Percentiles rank a stretch among this genome's conserved stretches.
These are phyloP conservation scores for Rhynchosporium secalis DNA, from an alignment of 2,329 filamentous ascomycete genomes.

Conservation along the genomic window DNA sequence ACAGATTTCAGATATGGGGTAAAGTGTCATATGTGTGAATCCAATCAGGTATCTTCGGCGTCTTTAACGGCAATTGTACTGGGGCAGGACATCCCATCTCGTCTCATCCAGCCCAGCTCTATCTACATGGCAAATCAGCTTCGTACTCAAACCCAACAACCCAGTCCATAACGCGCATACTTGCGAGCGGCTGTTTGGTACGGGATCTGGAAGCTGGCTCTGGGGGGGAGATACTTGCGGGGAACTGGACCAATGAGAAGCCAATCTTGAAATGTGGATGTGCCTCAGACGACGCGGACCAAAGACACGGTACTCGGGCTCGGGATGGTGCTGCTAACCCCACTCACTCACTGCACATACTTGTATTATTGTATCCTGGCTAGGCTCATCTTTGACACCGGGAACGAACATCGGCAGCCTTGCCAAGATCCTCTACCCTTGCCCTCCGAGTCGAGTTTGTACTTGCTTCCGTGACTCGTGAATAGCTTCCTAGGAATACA, in stretches of 20 bases:
- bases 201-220: slow-evolving; percentile 22
- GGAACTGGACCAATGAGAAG: slow-evolving; percentile 14
- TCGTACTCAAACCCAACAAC: slow-evolving; percentile 13
- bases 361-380: not conserved
- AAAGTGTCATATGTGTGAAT: no score
- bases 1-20: slow-evolving; percentile 2
- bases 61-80: slow-evolving; percentile 29
- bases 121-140: slow-evolving; percentile 20
- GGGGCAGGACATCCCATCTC: slow-evolving; percentile 7
- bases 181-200: slow-evolving; percentile 20
- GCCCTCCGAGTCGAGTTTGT: not conserved
- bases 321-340: not conserved
- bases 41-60: slow-evolving; percentile 12
- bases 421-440: not conserved
- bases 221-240: slow-evolving; percentile 21
- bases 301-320: slow-evolving; percentile 17
- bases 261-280: not conserved
- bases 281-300: slow-evolving; percentile 16
- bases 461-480: no score
- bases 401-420: not conserved
- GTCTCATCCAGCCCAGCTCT: slow-evolving; percentile 11
- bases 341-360: not conserved
- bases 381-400: not conserved
- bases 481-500: no score
- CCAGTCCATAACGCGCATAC: slow-evolving; percentile 14